Base-by-base conservation (phyloP, 208 protist genomes). In the Trypanosoma melophagium region DNA sequence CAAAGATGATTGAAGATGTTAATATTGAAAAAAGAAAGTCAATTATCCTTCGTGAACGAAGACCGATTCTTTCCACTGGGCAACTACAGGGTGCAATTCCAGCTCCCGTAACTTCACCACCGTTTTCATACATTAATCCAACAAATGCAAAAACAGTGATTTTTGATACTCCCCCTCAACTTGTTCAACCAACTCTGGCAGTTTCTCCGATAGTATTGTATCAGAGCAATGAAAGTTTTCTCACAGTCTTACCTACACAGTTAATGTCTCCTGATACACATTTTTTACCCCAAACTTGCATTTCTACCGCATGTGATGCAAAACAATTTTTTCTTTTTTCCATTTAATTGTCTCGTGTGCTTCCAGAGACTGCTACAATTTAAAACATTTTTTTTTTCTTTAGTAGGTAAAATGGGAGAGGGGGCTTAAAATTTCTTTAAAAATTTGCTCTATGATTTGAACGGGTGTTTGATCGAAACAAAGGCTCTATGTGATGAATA, bases 1-100 rank as follows among this genome's bases (percentile, higher is more conserved):
- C 54, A 47, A 72, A 64, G 21, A 72, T 72, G 54, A 72, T 72
- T 54, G 44, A 65, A 12, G 67, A 72, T 28, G 44, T 64, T 4
- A 42, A 60, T 38, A 31, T 50, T 62, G 67, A 72, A 60, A 72
- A 54, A 19, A 16, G 67, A 51, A 72, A 71, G 31, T 71, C 66
- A 3, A 71, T 71, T 42, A 57, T 71, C 51, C 66, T 71, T 62
- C 55, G 66, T 24, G 25, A 17, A 51, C 28, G 66, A 19, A 71
- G 49, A 49, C 44, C 53, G 31, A 42, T 41, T 50, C n/a, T 35
- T 60, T 25, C 5, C 12, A 7, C 52, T 57, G 21, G 16, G 22
- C 40, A 45, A 21, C 16, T 38, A 38, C 45, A 51, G 19, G 21
- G 10, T 31, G 21, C 16, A 19, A 12, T 51, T 10, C 31, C 0